A percentile compares a stretch with the other conserved stretches of the same genome.
Evolutionary conservation across 2,329 filamentous ascomycete genomes (phyloP).

Genomic region (Blastomyces emzantsi): DNA sequence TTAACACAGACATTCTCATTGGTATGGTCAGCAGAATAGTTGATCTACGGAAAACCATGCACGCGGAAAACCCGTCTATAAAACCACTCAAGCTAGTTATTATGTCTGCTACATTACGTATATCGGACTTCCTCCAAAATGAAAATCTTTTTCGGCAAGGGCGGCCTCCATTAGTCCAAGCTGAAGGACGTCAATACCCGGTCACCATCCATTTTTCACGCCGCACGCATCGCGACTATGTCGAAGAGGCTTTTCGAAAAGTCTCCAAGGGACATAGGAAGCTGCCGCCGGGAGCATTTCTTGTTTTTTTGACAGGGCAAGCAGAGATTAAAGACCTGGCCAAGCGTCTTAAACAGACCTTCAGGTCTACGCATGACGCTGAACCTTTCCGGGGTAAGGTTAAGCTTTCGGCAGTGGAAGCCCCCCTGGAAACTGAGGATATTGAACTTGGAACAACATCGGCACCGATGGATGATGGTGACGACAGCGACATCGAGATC

Average conservation of each 20-base stretch:
- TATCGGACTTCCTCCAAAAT: conserved; percentile 86
- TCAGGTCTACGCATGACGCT: conserved; percentile 44
- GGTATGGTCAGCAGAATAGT: conserved; percentile 93
- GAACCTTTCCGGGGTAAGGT: conserved; percentile 56
- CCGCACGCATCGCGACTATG: conserved; percentile 74
- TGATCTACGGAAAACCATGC: conserved; percentile 67
- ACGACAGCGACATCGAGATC: conserved; percentile 51
- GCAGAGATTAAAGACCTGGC: conserved; percentile 82
- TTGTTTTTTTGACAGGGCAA: conserved; percentile 91
- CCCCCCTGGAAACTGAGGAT: conserved; percentile 75
- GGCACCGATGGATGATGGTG: conserved; percentile 44
- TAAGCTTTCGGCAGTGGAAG: conserved; percentile 65
- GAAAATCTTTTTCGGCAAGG: conserved; percentile 61
- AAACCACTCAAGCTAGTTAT: conserved; percentile 87
- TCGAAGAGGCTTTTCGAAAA: conserved; percentile 83
- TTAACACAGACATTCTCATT: conserved; percentile 97
- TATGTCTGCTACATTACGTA: conserved; percentile 92
- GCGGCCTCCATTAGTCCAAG: conserved; percentile 74
- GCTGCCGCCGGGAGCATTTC: conserved; percentile 78
- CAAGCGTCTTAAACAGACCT: conserved; percentile 65
- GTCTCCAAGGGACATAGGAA: conserved; percentile 81
- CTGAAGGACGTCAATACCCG: conserved; percentile 83
- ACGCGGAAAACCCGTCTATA: conserved; percentile 58
- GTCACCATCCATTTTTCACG: conserved; percentile 85
- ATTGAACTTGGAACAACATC: conserved; percentile 61